Base-by-base conservation (phyloP, 2,329 filamentous ascomycete species). In the Diaporthe sp. region DNA sequence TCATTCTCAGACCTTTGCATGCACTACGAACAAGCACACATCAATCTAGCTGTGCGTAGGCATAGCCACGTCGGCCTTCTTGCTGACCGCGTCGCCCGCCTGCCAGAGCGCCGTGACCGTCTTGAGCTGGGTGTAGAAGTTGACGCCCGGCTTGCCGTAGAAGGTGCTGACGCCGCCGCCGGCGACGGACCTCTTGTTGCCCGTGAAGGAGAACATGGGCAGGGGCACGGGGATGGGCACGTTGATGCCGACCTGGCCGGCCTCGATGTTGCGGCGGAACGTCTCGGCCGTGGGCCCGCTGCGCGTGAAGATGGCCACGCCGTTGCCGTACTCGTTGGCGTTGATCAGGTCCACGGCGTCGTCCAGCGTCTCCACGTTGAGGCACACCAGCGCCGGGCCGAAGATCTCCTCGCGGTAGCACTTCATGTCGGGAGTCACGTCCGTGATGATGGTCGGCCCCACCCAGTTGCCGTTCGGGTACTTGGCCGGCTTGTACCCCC, bases 71-170 rank as follows among this genome's bases (percentile, higher is more conserved):
- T 90, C 90, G 51, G 93, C 93, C 86, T 93, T 93, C 57, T 89
- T 92, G 74, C 90, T 92, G 70, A 94, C 88, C 7, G 93, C 94
- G 86, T 96, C 94, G 82, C 94, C 92, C 75, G 89, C 90, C 78
- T 90, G 90, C 97, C 97, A 99, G 83, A 97, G 86, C 79, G 95
- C 93, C 72, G 97, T 99, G 67, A 99, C 97, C 3, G 97, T 99
- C 94, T 99, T 98, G 82, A 94, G 91, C 87, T 98, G 97, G 4
- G 97, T 99, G 86, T 98, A 98, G 84, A 99, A 99, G 83, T 94
- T 93, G 83, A 99, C 86, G 34, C 96, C 97, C 0, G 95, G 95
- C 85, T 94, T 94, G 79, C 97, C 97, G 86, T 99, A 99, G 84
- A 99, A 98, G 22, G 95, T 98, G 86, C 91, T 98, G 51, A 94